Evolutionary conservation across 441 rosid species (phyloP).

Genomic region (Iberis amara): DNA sequence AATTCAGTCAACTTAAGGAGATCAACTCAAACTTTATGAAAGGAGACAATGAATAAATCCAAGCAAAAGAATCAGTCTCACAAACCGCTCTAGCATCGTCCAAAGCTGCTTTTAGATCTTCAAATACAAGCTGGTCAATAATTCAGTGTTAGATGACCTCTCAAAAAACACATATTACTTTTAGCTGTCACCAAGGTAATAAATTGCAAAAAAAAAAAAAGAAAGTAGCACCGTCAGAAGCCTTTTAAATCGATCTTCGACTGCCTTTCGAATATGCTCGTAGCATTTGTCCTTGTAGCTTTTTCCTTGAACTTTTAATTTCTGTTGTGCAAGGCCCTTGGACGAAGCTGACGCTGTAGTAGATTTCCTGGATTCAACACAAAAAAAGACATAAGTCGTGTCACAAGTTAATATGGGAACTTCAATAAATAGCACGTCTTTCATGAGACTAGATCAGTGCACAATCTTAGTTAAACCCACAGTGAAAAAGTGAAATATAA

Average conservation of each 20-base stretch:
- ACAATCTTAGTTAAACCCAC: conserved; percentile 1
- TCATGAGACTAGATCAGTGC: conserved; percentile 8
- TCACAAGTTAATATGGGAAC: conserved; percentile 13
- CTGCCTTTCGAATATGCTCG: conserved; percentile 83
- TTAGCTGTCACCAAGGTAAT: conserved; percentile 5
- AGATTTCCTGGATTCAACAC: conserved; percentile 52
- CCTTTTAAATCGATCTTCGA: conserved; percentile 77
- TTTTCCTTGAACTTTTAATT: conserved; percentile 79
- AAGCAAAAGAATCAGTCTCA: conserved; percentile 25
- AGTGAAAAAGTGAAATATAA: conserved; percentile 13
- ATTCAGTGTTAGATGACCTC: conserved; percentile 30
- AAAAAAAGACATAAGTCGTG: conserved; percentile 14
- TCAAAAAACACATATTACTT: conserved; percentile 18
- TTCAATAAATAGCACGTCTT: conserved; percentile 1
- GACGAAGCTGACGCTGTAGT: conserved; percentile 53
- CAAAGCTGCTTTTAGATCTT: conserved; percentile 92
- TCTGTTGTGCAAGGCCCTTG: conserved; percentile 57
- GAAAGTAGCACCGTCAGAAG: conserved; percentile 82
- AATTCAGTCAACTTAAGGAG: conserved; percentile 8
- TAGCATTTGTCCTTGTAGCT: conserved; percentile 97
- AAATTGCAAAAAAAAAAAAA: conserved; percentile 13
- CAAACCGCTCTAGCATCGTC: conserved; percentile 89
- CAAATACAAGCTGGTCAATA: conserved; percentile 69
- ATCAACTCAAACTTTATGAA: conserved; percentile 16
- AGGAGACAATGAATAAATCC: conserved; percentile 17